phyloP scores from a whole-genome alignment of 306 rosid species.

The Oemleria cerasiformis region DNA sequence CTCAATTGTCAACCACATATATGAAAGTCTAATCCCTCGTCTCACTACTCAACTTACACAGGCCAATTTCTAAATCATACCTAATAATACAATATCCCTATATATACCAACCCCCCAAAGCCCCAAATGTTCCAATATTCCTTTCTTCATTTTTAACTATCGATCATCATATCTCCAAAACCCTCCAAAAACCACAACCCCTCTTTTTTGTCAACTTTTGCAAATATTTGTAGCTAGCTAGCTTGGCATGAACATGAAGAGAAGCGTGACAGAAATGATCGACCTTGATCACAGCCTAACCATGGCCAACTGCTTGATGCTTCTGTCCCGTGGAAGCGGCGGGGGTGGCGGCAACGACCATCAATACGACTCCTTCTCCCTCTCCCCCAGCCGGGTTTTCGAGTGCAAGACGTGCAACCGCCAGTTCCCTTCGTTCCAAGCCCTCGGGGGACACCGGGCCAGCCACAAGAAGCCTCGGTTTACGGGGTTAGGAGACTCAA shows the following conservation, averaged over 20 bases:
- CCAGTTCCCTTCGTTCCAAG: conserved; percentile 85
- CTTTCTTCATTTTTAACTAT: conserved; percentile 3
- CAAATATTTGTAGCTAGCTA: neutral
- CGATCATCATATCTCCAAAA: neutral
- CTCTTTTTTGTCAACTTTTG: neutral
- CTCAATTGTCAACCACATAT: conserved; percentile 34
- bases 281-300: conserved; percentile 47
- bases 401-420: conserved; percentile 94
- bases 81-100: conserved; percentile 18
- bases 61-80: neutral
- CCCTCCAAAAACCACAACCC: neutral
- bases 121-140: conserved; percentile 39
- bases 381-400: conserved; percentile 52
- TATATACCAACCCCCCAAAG: conserved; percentile 31
- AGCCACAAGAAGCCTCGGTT: conserved; percentile 89
- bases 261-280: conserved; percentile 41
- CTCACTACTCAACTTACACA: conserved; percentile 24
- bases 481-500: conserved; percentile 29
- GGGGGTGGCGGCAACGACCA: neutral
- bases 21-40: conserved; percentile 15
- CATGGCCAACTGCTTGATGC: conserved; percentile 91
- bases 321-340: conserved; percentile 58
- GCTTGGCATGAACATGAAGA: conserved; percentile 47
- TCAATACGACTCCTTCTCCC: conserved; percentile 9
- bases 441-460: conserved; percentile 95